Conservation (phyloP, 371 early-diverging fungal species). For the Actinomucor elegans region DNA sequence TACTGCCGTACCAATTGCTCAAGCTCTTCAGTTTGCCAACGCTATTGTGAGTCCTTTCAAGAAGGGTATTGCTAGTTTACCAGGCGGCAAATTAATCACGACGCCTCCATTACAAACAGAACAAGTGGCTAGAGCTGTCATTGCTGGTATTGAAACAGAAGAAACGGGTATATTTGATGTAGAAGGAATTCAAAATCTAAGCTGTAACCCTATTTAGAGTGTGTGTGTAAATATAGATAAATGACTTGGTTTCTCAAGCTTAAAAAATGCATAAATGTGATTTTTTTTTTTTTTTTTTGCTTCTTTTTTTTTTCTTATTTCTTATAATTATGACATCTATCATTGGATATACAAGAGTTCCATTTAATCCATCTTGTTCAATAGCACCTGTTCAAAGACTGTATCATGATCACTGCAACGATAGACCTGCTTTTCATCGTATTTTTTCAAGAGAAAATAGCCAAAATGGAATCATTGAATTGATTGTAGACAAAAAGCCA, state of each 20-base stretch:
- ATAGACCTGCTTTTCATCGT: slow-evolving; percentile 9
- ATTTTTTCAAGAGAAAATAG: slow-evolving; percentile 17
- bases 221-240: slow-evolving; percentile 7
- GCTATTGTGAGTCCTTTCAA: slow-evolving; percentile 45
- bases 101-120: slow-evolving; percentile 63
- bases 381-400: slow-evolving; percentile 12
- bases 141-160: slow-evolving; percentile 47
- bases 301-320: slow-evolving; percentile 1
- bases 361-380: slow-evolving; percentile 10
- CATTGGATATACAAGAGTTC: slow-evolving; percentile 19
- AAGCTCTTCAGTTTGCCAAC: slow-evolving; percentile 50
- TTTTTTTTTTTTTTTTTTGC: not conserved
- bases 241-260: not conserved
- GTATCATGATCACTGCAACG: not conserved
- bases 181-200: slow-evolving; percentile 43
- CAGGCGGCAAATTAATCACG: slow-evolving; percentile 57
- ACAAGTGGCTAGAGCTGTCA: slow-evolving; percentile 61
- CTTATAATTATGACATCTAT: slow-evolving; percentile 13
- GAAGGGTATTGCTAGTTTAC: slow-evolving; percentile 50
- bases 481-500: slow-evolving; percentile 2
- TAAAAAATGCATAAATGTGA: not conserved
- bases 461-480: slow-evolving; percentile 12
- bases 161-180: slow-evolving; percentile 53
- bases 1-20: slow-evolving; percentile 60
- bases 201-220: slow-evolving; percentile 18